These are phyloP conservation scores for Pseudoneurospora amorphoporcata DNA, from an alignment of 495 filamentous ascomycete genomes.

Conservation along the genomic window DNA sequence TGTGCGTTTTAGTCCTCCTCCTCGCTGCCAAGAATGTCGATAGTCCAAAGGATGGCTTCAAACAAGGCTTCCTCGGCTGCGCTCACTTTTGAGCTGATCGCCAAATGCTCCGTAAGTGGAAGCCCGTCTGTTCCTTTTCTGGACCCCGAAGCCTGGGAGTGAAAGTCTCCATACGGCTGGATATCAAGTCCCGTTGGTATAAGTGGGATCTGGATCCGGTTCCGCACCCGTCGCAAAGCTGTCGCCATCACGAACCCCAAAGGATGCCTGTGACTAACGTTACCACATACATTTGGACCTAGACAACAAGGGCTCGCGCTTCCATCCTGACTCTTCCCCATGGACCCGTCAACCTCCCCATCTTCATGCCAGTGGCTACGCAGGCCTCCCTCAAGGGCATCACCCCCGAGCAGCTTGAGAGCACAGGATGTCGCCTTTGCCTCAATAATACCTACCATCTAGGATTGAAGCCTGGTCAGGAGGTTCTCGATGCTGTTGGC, in stretches of 20 bases:
- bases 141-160: neutral
- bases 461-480: conserved; percentile 87
- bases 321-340: conserved; percentile 82
- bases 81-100: conserved; percentile 70
- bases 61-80: conserved; percentile 41
- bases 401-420: conserved; percentile 82
- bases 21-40: conserved; percentile 14
- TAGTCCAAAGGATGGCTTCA: conserved; percentile 35
- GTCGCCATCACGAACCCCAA: neutral
- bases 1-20: neutral
- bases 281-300: neutral
- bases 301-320: conserved; percentile 96
- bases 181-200: neutral
- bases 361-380: conserved; percentile 99
- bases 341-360: conserved; percentile 76
- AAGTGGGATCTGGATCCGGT: neutral
- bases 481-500: conserved; percentile 72
- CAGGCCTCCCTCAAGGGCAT: conserved; percentile 92
- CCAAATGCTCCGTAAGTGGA: conserved; percentile 67
- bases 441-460: conserved; percentile 98
- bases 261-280: neutral
- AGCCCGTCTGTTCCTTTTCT: neutral
- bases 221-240: neutral
- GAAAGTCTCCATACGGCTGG: neutral
- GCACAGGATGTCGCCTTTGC: conserved; percentile 81